Percentiles rank a stretch among this genome's conserved stretches.
phyloP scores from a whole-genome alignment of 2,329 filamentous ascomycete genomes.

The Neopestalotiopsis rosae region DNA sequence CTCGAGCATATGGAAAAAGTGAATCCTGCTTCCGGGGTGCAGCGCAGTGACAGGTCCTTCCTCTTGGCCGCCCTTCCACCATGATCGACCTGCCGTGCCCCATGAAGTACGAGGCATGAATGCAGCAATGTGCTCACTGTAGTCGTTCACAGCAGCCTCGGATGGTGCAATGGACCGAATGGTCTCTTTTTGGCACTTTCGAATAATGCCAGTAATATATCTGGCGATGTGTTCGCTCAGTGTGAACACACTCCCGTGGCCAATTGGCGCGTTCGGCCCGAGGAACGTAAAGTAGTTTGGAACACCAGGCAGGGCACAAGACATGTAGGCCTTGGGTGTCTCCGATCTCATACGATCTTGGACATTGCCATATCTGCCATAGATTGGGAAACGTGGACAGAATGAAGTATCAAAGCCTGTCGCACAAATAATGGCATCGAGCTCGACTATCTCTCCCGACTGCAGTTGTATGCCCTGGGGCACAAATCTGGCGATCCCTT shows the following conservation, averaged over 20 bases:
- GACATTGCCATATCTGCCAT: slow-evolving; percentile 55
- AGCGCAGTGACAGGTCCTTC: slow-evolving; percentile 54
- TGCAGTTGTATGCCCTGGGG: slow-evolving; percentile 53
- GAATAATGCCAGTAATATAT: slow-evolving; percentile 54
- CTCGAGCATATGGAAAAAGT: slow-evolving; percentile 60
- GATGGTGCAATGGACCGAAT: slow-evolving; percentile 53
- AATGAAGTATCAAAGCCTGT: slow-evolving; percentile 63
- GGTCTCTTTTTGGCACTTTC: slow-evolving; percentile 55
- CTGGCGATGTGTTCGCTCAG: slow-evolving; percentile 56
- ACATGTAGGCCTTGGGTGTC: slow-evolving; percentile 57
- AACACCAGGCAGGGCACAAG: slow-evolving; percentile 54
- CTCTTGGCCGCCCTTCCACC: slow-evolving; percentile 53
- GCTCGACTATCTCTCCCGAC: slow-evolving; percentile 52
- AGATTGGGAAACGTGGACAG: slow-evolving; percentile 54
- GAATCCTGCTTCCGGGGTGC: slow-evolving; percentile 55
- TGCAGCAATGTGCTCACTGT: slow-evolving; percentile 50
- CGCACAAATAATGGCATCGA: slow-evolving; percentile 63
- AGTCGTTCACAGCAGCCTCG: slow-evolving; percentile 54
- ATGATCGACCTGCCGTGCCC: slow-evolving; percentile 51
- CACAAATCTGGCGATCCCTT: slow-evolving; percentile 51
- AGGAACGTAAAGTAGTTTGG: slow-evolving; percentile 63
- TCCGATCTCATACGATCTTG: slow-evolving; percentile 52
- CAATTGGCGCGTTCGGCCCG: slow-evolving; percentile 57
- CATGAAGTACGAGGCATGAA: slow-evolving; percentile 62
- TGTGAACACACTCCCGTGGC: slow-evolving; percentile 56